These are phyloP conservation scores for Leersia perrieri DNA, from an alignment of 176 grass and related monocot species.

Conservation along the genomic window DNA sequence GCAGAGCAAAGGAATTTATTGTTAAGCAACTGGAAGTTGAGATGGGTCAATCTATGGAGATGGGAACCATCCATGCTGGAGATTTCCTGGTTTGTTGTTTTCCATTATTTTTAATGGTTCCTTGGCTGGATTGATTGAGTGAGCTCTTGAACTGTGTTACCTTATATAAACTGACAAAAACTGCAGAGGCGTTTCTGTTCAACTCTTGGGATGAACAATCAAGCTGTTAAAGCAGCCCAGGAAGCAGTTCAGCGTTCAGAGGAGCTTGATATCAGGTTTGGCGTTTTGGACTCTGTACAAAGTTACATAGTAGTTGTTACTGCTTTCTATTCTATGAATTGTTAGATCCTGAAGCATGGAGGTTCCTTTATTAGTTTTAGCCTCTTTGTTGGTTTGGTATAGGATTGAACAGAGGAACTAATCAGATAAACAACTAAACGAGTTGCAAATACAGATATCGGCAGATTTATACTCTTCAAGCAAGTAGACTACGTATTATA, in stretches of 20 bases:
- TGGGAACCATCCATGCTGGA: slow-evolving; percentile 84
- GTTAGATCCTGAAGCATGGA: slow-evolving; percentile 4
- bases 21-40: slow-evolving; percentile 93
- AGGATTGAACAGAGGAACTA: background rate
- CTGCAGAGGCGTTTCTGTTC: slow-evolving; percentile 87
- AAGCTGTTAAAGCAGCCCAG: slow-evolving; percentile 88
- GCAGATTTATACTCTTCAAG: background rate
- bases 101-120: background rate
- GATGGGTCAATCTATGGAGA: slow-evolving; percentile 96
- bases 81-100: slow-evolving; percentile 73
- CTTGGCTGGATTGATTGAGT: background rate
- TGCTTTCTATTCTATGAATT: background rate
- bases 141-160: background rate
- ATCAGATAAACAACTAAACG: background rate
- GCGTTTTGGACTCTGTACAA: background rate
- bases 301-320: background rate
- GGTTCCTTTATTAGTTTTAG: background rate
- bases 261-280: slow-evolving; percentile 85
- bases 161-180: slow-evolving; percentile 36
- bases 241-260: slow-evolving; percentile 78
- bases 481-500: background rate
- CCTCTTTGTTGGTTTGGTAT: background rate
- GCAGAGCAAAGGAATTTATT: slow-evolving; percentile 87
- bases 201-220: slow-evolving; percentile 85
- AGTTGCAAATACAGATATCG: background rate